Percentiles rank a stretch among this genome's conserved stretches.
These are phyloP conservation scores for Priceomyces fermenticarens DNA, from an alignment of 805 yeast genomes.

Conservation along the genomic window DNA sequence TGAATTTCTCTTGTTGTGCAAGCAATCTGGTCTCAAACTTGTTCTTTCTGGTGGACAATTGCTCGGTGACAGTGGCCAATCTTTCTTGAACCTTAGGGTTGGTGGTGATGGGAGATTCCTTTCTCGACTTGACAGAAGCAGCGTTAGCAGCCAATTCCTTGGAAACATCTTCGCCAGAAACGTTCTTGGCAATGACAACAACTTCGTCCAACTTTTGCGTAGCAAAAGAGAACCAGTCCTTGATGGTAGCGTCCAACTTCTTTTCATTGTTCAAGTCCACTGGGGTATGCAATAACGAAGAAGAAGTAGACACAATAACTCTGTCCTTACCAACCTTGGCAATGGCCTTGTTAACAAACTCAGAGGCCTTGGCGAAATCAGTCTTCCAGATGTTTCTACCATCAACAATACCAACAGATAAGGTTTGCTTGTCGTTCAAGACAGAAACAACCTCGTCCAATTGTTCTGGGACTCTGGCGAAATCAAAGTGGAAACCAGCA, in stretches of 20 bases:
- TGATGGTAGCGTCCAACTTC: constrained; percentile 86
- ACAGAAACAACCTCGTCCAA: constrained; percentile 74
- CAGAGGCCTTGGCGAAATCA: constrained; percentile 85
- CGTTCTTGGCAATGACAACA: constrained; percentile 84
- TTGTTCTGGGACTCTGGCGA: constrained; percentile 95
- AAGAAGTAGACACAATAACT: constrained; percentile 90
- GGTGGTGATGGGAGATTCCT: constrained; percentile 84
- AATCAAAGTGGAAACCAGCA: constrained; percentile 94
- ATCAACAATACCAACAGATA: constrained; percentile 96
- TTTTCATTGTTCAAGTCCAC: constrained; percentile 91
- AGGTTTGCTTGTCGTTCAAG: constrained; percentile 65
- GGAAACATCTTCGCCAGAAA: constrained; percentile 76
- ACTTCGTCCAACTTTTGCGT: constrained; percentile 94
- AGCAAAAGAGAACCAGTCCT: constrained; percentile 98
- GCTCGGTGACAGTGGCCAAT: constrained; percentile 71
- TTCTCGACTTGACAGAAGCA: constrained; percentile 79
- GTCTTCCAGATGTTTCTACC: constrained; percentile 99
- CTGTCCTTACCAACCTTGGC: constrained; percentile 81
- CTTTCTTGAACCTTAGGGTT: constrained; percentile 87
- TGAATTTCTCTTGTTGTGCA: constrained; percentile 81
- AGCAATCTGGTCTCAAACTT: constrained; percentile 85
- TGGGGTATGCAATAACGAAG: constrained; percentile 97
- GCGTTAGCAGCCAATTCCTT: constrained; percentile 82
- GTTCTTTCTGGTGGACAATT: constrained; percentile 77
- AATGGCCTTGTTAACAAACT: constrained; percentile 76